A percentile compares a stretch with the other conserved stretches of the same genome.
Conservation (phyloP, 257 asterid species). For the Hygrophila difformis region DNA sequence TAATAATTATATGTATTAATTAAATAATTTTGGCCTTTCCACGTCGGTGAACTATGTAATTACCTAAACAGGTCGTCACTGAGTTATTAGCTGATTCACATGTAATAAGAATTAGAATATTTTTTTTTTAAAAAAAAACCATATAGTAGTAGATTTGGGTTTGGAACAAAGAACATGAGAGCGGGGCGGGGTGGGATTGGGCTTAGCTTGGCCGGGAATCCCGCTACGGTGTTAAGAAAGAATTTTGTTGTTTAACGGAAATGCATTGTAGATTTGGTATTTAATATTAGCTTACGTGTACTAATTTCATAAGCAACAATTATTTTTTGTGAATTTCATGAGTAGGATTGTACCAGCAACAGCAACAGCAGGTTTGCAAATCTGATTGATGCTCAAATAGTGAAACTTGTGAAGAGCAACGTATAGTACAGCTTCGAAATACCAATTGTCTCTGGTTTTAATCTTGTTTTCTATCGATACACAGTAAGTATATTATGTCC, state of each 20-base stretch:
- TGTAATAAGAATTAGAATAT: too few species aligned
- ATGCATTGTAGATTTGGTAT: background rate
- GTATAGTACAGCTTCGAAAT: slow-evolving; percentile 15
- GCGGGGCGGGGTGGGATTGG: slow-evolving; percentile 23
- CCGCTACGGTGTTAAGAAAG: slow-evolving; percentile 45
- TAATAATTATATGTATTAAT: too few species aligned
- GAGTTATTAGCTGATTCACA: too few species aligned
- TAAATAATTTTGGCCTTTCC: too few species aligned
- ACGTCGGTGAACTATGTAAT: too few species aligned
- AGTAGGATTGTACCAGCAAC: slow-evolving; percentile 17
- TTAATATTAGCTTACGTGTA: slow-evolving; percentile 16
- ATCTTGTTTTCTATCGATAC: slow-evolving; percentile 20
- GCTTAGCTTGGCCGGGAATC: slow-evolving; percentile 64
- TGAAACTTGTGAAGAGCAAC: slow-evolving; percentile 24
- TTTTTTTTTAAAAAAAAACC: too few species aligned
- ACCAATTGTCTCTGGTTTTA: slow-evolving; percentile 13
- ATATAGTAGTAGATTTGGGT: slow-evolving; percentile 34
- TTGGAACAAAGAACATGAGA: slow-evolving; percentile 33
- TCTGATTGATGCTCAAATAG: slow-evolving; percentile 16
- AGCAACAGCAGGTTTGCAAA: slow-evolving; percentile 9
- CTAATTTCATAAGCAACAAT: slow-evolving; percentile 1
- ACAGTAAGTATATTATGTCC: too few species aligned
- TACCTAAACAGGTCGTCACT: too few species aligned
- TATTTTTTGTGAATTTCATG: slow-evolving; percentile 4
- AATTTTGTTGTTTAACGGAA: slow-evolving; percentile 30